These are phyloP conservation scores for Penicillium pulvis DNA, from an alignment of 495 filamentous ascomycete species.

Conservation along the genomic window DNA sequence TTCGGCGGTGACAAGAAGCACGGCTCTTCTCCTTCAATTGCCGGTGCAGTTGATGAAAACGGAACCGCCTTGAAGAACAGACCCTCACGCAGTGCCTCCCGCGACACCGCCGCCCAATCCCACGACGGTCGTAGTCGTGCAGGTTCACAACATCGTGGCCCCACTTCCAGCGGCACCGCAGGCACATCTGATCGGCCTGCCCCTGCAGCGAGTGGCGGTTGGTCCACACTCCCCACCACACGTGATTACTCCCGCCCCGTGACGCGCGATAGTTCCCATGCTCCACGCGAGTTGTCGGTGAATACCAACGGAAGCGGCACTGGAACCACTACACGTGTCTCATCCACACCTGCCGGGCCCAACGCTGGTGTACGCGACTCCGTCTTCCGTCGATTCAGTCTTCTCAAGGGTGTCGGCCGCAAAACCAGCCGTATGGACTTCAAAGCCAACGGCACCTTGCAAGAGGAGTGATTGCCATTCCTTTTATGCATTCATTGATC, in stretches of 20 bases:
- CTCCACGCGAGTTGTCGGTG: conserved; percentile 15
- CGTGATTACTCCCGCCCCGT: conserved; percentile 41
- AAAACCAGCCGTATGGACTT: conserved; percentile 51
- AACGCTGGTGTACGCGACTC: conserved; percentile 43
- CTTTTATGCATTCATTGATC: conserved; percentile 8
- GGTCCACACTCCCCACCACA: conserved; percentile 44
- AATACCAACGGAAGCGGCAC: conserved; percentile 13
- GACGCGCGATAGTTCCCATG: conserved; percentile 35
- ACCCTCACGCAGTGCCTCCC: conserved; percentile 35
- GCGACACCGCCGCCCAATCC: conserved; percentile 34
- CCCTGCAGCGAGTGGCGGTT: conserved; percentile 34
- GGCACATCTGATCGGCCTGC: conserved; percentile 24
- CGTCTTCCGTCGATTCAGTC: conserved; percentile 50
- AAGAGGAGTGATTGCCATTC: conserved; percentile 37
- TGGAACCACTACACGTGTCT: conserved; percentile 4
- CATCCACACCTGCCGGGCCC: background rate
- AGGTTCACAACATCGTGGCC: conserved; percentile 34
- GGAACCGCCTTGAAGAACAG: conserved; percentile 31
- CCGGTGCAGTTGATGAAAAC: conserved; percentile 33
- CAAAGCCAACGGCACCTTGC: conserved; percentile 34
- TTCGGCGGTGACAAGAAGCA: conserved; percentile 46
- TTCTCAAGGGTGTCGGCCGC: conserved; percentile 47
- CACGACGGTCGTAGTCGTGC: conserved; percentile 37
- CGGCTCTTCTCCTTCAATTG: conserved; percentile 37
- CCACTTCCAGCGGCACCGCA: conserved; percentile 16